Conservation (phyloP, 2,329 filamentous ascomycete genomes). For the Penicillium brevicompactum region DNA sequence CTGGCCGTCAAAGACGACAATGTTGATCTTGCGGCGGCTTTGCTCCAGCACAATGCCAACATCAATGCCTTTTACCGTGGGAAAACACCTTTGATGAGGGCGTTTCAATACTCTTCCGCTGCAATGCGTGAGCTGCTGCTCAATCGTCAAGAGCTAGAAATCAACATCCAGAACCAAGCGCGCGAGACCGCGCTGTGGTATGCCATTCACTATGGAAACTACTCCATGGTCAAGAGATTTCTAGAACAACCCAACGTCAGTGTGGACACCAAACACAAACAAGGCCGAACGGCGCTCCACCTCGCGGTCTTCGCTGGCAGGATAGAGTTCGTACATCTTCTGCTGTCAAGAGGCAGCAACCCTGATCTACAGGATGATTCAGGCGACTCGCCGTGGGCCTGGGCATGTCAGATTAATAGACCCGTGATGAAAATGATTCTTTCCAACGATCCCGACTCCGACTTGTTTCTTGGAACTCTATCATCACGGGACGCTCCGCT, state of each 20-base stretch:
- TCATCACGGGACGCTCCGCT: neutral
- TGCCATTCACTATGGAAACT: constrained; percentile 1
- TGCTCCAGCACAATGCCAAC: constrained; percentile 1
- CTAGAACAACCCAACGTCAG: neutral
- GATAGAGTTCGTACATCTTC: too few relatives aligned
- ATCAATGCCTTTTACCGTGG: constrained; percentile 7
- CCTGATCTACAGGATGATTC: neutral
- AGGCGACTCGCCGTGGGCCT: neutral
- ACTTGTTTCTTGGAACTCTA: neutral
- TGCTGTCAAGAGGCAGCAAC: neutral
- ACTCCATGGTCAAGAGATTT: neutral
- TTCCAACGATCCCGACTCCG: neutral
- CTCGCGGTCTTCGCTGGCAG: neutral
- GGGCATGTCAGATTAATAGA: neutral
- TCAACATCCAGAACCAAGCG: constrained; percentile 8
- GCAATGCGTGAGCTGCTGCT: neutral
- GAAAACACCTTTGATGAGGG: constrained; percentile 4
- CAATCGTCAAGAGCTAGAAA: neutral
- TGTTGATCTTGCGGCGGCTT: neutral
- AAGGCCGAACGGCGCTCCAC: constrained; percentile 1
- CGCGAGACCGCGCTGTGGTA: constrained; percentile 1
- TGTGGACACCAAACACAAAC: neutral
- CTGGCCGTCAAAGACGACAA: constrained; percentile 7
- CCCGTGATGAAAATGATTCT: constrained; percentile 2
- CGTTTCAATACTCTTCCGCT: constrained; percentile 2